Evolutionary conservation across 1,284 basidiomycete genomes (phyloP), one percentile per base, ranked within the genome.

Genomic region (Ceratobasidium sp.): DNA sequence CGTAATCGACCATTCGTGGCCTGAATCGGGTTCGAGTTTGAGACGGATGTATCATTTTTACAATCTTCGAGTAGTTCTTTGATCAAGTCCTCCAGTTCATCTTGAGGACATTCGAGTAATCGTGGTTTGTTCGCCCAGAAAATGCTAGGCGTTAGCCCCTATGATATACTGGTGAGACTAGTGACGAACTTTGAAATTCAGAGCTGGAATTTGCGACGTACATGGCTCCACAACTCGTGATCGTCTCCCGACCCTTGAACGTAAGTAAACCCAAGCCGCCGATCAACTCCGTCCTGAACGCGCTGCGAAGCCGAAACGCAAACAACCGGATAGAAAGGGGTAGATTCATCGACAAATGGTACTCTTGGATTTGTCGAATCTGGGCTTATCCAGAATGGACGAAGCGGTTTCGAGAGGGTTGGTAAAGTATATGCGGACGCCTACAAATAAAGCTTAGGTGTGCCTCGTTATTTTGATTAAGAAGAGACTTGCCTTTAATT

Each of bases 191-290:
- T 45, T 28, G 50, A 16, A 41, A 21, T 39, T 52, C 43, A 41
- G 32, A 12, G 50, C 36, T 59, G 32, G n/a, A 73, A 34, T 3
- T 18, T n/a, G 3, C 72, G 30, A 52, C 84, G 45, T 52, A 91
- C 91, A 87, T 86, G 86, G 46, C 91, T 87, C 93, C 93, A 96
- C 8, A 90, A 82, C 78, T 96, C 94, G 77, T 96, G 93, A 77
- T 96, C 94, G 77, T 96, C 93, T 0, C 93, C 94, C 0, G 92
- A 92, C 1, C 94, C 94, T 80, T 96, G 94, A 8, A 96, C 87
- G 77, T 96, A 96, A 3, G 87, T 83, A 77, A 88, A 95, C 0
- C 90, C 91, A 18, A 82, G 77, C 1, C 90, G 85, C 45, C 91
- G 82, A 74, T 89, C 86, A 0, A 85, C 62, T 1, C 87, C 87